Evolutionary conservation across 2,329 filamentous ascomycete genomes (phyloP), one percentile per base, ranked within the genome.

Genomic region (Conoideocrella luteorostrata): DNA sequence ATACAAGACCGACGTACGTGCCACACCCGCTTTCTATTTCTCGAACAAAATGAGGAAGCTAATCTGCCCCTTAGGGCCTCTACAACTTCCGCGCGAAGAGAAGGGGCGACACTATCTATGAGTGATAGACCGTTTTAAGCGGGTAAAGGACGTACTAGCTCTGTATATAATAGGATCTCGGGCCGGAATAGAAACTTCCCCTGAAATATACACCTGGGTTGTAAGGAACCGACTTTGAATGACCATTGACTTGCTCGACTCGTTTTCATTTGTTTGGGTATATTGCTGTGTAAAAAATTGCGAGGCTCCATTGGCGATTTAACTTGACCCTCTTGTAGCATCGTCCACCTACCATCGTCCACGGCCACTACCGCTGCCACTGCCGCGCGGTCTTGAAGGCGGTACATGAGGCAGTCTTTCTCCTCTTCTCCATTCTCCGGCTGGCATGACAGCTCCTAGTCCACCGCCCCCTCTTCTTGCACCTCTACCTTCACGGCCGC

Each of bases 1-100:
- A 46, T 94, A 86, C 64, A 80, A 78, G 60, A 90, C 84, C 50
- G 91, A 97, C 59, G 93, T 97, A 70, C 80, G 88, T 80, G 32
- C n/a, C 29, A 21, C 23, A 18, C 11, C 28, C 12, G 20, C n/a
- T n/a, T 20, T n/a, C 32, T 4, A 5, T 13, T 10, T 23, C 40
- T 10, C 9, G 5, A 9, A 21, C 24, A 13, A 23, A 3, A n/a
- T 17, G 13, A 30, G 35, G 58, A 64, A 46, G 64, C 48, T 12
- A 26, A 38, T 10, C 46, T 21, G 36, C 13, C 5, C 1, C 23
- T 17, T 56, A 97, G 91, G 93, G 91, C 59, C 88, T 91, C 61
- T 95, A 72, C 65, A 77, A 94, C 39, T 65, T 96, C 55, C 80
- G 89, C 55, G 91, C 82, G 46, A 97, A 97, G 83, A 77, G 87